These are phyloP conservation scores for Hypoxylon intermedium DNA, from an alignment of 495 filamentous ascomycete genomes.

Conservation along the genomic window DNA sequence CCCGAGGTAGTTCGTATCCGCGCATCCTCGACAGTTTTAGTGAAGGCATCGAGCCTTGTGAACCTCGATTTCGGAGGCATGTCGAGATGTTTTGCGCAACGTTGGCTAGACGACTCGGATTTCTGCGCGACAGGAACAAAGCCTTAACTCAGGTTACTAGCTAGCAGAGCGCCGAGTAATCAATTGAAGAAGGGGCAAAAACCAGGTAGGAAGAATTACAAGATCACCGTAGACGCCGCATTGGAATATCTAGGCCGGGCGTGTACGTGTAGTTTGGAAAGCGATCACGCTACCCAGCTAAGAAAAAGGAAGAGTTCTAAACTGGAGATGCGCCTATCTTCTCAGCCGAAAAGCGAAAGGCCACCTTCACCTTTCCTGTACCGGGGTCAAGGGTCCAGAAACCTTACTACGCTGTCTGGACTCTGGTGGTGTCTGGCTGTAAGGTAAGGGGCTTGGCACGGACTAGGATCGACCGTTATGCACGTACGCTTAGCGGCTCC, in stretches of 20 bases:
- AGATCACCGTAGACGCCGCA: conserved; percentile 37
- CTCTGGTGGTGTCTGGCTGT: too few relatives aligned
- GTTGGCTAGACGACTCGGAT: conserved; percentile 7
- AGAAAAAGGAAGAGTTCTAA: conserved; percentile 10
- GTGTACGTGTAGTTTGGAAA: conserved; percentile 22
- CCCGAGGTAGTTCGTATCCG: conserved; percentile 96
- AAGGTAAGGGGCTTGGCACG: too few relatives aligned
- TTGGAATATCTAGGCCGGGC: conserved; percentile 20
- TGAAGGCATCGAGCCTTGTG: conserved; percentile 95
- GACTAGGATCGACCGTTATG: not conserved
- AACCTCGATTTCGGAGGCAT: conserved; percentile 83
- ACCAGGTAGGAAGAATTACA: conserved; percentile 17
- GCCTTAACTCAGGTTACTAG: not conserved
- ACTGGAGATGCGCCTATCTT: conserved; percentile 17
- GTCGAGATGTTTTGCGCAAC: conserved; percentile 28
- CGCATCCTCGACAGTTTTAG: conserved; percentile 98
- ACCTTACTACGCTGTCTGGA: too few relatives aligned
- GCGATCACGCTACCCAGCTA: conserved; percentile 5
- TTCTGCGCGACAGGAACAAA: conserved; percentile 19
- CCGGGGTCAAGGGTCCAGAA: conserved; percentile 15
- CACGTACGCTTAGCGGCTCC: not conserved
- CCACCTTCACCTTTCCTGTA: conserved; percentile 41
- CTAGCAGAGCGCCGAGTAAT: conserved; percentile 1
- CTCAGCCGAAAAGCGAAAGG: conserved; percentile 29
- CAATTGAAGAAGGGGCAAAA: conserved; percentile 15